Evolutionary conservation across 2,329 filamentous ascomycete genomes (phyloP).

Genomic region (Aureobasidium uvarum): DNA sequence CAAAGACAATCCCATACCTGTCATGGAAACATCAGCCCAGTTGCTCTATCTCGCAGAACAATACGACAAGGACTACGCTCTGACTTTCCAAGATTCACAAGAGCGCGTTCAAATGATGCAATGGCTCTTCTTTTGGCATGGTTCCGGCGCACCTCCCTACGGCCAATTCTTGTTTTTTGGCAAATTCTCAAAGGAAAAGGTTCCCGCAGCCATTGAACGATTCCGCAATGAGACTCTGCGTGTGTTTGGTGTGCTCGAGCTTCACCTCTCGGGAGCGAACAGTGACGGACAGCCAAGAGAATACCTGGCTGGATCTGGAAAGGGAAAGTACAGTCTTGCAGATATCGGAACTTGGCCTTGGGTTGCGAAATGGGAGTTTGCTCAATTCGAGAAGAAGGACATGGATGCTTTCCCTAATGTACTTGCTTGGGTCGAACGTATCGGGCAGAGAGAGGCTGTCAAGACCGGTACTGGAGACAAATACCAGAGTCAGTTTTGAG

Average conservation of each 20-base stretch:
- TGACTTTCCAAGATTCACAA: conserved; percentile 54
- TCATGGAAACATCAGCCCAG: conserved; percentile 55
- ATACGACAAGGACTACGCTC: conserved; percentile 50
- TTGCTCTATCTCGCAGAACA: conserved; percentile 54
- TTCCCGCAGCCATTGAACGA: conserved; percentile 51
- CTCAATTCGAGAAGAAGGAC: conserved; percentile 49
- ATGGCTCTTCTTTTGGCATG: conserved; percentile 58
- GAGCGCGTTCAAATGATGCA: conserved; percentile 52
- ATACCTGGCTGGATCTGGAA: conserved; percentile 54
- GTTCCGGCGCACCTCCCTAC: conserved; percentile 45
- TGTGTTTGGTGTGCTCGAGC: conserved; percentile 57
- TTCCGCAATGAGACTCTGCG: conserved; percentile 55
- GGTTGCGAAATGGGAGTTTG: conserved; percentile 48
- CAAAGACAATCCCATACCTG: conserved; percentile 50
- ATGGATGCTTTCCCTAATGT: conserved; percentile 53
- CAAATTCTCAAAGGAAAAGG: conserved; percentile 44
- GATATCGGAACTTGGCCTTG: conserved; percentile 56
- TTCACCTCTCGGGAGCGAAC: conserved; percentile 54
- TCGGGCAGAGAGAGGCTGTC: conserved; percentile 51
- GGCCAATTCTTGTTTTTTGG: conserved; percentile 49
- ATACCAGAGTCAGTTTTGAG: conserved; percentile 30
- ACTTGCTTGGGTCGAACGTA: conserved; percentile 54
- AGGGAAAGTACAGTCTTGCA: conserved; percentile 56
- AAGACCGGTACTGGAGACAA: conserved; percentile 47
- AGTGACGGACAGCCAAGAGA: conserved; percentile 47